Base-by-base conservation (phyloP, 495 filamentous ascomycete genomes). In the Hyaloscypha bicolor region DNA sequence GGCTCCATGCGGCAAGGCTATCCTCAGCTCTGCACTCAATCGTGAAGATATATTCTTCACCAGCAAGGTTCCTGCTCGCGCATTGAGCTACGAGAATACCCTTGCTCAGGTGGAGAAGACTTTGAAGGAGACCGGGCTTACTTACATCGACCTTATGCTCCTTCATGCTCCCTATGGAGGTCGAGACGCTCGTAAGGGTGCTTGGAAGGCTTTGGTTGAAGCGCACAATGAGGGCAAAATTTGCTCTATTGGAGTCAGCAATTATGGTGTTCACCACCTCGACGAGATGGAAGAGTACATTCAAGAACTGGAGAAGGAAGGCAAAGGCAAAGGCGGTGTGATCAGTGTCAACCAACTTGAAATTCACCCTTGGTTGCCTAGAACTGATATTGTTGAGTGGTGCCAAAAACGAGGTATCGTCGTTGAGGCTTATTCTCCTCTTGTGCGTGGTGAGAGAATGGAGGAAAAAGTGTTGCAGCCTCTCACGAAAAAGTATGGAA, bases 341-440 rank as follows among this genome's bases (percentile, higher is more conserved):
- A 83, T 97, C 72, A 88, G 86, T 60, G 91, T 97, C 9, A 92
- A 91, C 12, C 93, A 97, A 76, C 91, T 92, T 73, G 94, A 97
- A 78, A 79, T 97, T 21, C 94, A 98, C 74, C 93, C 94, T 0
- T 97, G 92, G 92, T 86, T 90, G n/a, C 81, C 87, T 4, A 82
- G 94, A 12, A 80, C 81, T 8, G 91, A 95, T 70, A 90, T 98
- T 33, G 87, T 88, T 12, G 81, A 87, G 58, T 97, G 94, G 90
- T 89, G 90, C 70, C 72, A 82, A 65, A 81, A 87, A 73, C 81
- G 89, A 33, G 86, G 87, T 22, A 82, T 94, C 6, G 78, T 93
- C 32, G 78, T 95, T 25, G 83, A 96, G 79, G 94, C 93, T 2
- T 97, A 96, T 74, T 88, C 84, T 60, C 93, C 93, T 1, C 78